Conservation (phyloP, 345 rosid genomes). For the Linum usitatissimum region DNA sequence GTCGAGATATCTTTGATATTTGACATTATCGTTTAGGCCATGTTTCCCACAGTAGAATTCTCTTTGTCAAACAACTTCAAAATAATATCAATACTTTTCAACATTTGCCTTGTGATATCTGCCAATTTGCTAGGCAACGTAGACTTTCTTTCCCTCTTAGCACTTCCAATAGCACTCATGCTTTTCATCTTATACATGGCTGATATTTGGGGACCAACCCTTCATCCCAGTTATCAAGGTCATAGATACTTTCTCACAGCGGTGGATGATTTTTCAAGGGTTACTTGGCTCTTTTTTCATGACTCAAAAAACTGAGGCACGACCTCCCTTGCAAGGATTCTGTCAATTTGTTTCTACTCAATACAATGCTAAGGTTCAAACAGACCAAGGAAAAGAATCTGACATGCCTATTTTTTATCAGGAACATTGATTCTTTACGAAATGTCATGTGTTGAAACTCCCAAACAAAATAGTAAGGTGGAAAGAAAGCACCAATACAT, state of each 20-base stretch:
- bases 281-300: not conserved
- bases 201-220: not conserved
- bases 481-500: not conserved
- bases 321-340: not conserved
- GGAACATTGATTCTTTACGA: not conserved
- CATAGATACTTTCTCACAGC: not conserved
- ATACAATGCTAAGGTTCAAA: not conserved
- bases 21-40: not conserved
- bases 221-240: not conserved
- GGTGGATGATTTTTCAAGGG: not conserved
- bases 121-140: not conserved
- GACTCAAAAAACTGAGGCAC: not conserved
- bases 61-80: not conserved
- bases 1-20: not conserved
- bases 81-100: not conserved
- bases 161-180: not conserved
- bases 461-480: not conserved
- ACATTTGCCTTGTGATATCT: not conserved
- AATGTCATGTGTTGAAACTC: not conserved
- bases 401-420: not conserved
- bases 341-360: not conserved
- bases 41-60: not conserved
- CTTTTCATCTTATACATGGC: not conserved
- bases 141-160: not conserved
- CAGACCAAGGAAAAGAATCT: not conserved